Percentiles rank a stretch among this genome's conserved stretches.
phyloP scores from a whole-genome alignment of 257 asterid genomes.

The Solanum piurae region DNA sequence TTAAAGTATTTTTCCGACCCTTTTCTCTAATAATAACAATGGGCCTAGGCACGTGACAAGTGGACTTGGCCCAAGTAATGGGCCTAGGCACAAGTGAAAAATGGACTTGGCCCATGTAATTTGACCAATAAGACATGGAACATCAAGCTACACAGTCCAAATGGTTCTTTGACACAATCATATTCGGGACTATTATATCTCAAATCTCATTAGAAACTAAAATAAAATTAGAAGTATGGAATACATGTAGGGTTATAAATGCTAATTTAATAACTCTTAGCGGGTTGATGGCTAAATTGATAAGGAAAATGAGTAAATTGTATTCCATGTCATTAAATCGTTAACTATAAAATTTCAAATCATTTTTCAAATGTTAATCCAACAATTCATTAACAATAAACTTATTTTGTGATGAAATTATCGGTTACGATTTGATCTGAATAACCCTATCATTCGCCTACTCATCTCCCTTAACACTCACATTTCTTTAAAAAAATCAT shows the following conservation, averaged over 20 bases:
- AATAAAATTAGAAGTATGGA: no score
- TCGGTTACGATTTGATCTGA: no score
- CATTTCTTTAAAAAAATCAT: accelerated
- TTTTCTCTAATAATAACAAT: background rate
- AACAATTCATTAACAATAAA: no score
- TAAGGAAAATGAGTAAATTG: background rate
- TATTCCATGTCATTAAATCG: background rate
- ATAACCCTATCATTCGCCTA: background rate
- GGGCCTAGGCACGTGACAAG: background rate
- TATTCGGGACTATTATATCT: background rate
- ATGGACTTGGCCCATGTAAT: background rate
- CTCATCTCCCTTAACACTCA: background rate
- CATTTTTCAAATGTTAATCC: no score
- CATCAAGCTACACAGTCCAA: background rate
- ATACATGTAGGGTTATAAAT: no score
- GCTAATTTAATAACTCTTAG: background rate
- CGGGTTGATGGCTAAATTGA: background rate
- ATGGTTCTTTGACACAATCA: background rate
- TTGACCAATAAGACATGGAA: background rate
- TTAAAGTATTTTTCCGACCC: no score
- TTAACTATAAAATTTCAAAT: no score
- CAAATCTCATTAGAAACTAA: background rate
- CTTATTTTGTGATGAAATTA: background rate
- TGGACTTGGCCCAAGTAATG: background rate
- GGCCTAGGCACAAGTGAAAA: background rate